Evolutionary conservation across 1,284 basidiomycete species (phyloP), one percentile per base, ranked within the genome.

Genomic region (Cryptococcus sp.): DNA sequence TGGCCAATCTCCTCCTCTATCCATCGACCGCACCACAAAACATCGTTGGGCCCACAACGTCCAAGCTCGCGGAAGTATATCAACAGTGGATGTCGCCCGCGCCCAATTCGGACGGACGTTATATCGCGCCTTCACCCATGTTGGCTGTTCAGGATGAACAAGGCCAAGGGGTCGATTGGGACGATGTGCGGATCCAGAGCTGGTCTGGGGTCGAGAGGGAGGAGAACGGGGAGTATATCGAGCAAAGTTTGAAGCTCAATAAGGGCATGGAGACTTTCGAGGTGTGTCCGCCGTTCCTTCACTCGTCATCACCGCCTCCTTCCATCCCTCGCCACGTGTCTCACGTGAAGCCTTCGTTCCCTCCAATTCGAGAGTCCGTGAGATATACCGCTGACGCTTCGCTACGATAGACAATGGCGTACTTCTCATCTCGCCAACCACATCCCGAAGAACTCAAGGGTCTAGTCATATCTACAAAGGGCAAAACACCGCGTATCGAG

Each of bases 211-310:
- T 48, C 6, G 74, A 73, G 60, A 62, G 67, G 46, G 60, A 62
- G 48, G 66, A 74, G 59, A 77, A 76, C 60, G 64, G 60, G 20
- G 62, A 64, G 47, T 77, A 64, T 58, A 58, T 73, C 15, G 67
- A 69, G 46, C 57, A 63, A 50, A 56, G 58, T 38, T 47, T 65
- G 50, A 64, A 65, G 47, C 64, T 67, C 39, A 55, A 67, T 40
- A 64, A 61, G 39, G 59, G 58, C 1, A 47, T 61, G 7, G 56
- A 54, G 23, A 50, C 59, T 1, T 47, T 65, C 13, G 56, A 59
- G 57, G 64, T 66, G 56, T 49, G 60, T 60, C 22, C 44, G 4
- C 47, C 16, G 3, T 19, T 35, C 25, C 3, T 25, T 25, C 25
- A 25, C 6, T 25, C 25, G 6, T 40, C 19, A 46, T 47, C 25